Evolutionary conservation across 306 rosid species (phyloP).

Genomic region (Dryas octopetala): DNA sequence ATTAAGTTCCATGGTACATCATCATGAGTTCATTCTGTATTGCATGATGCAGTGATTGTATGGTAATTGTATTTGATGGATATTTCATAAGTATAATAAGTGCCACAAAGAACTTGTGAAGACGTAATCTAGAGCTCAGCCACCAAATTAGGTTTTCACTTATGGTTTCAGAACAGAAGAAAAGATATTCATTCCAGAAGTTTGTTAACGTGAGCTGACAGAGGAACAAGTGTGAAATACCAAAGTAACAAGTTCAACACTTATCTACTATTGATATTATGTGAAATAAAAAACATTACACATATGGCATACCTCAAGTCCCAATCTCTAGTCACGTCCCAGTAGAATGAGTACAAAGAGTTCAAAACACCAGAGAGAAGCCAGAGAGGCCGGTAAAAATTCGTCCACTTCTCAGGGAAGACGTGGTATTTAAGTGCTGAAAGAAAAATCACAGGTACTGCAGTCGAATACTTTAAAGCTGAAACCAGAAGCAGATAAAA

Average conservation of each 20-base stretch:
- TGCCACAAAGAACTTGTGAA: not conserved
- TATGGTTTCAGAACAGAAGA: not conserved
- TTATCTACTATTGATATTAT: not conserved
- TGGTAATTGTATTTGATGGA: not conserved
- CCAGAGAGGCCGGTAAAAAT: slow-evolving; percentile 95
- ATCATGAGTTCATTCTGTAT: not conserved
- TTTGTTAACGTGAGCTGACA: not conserved
- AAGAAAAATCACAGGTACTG: slow-evolving; percentile 90
- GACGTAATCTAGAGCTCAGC: not conserved
- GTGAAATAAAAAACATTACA: slow-evolving; percentile 25
- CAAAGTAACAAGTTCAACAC: not conserved
- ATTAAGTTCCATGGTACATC: not conserved
- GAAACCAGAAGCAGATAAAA: slow-evolving; percentile 53
- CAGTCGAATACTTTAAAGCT: slow-evolving; percentile 94
- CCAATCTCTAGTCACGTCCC: slow-evolving; percentile 99
- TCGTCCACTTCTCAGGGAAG: slow-evolving; percentile 78
- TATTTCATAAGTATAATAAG: not conserved
- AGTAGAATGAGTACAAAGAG: slow-evolving; percentile 93
- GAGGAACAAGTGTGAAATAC: not conserved
- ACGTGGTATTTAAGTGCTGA: slow-evolving; percentile 94
- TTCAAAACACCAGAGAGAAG: slow-evolving; percentile 86
- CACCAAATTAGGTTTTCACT: not conserved
- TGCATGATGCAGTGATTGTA: not conserved
- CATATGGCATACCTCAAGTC: slow-evolving; percentile 66
- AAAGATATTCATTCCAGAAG: not conserved